A percentile compares a stretch with the other conserved stretches of the same genome.
Conservation (phyloP, 805 yeast species). For the Kluyveromyces dobzhanskii region DNA sequence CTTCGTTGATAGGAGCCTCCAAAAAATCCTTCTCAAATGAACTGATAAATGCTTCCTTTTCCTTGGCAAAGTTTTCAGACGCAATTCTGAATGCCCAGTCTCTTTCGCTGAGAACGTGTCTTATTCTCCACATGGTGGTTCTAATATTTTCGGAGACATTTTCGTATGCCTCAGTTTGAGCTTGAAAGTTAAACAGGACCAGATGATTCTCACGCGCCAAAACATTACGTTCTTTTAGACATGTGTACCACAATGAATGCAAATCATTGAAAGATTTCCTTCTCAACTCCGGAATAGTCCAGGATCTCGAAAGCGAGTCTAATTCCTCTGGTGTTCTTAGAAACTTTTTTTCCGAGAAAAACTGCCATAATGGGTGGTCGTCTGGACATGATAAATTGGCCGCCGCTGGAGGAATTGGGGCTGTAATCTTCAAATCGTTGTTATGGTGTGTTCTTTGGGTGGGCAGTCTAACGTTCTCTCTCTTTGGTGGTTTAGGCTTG, state of each 20-base stretch:
- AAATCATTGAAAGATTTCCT: constrained; percentile 86
- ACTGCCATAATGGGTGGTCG: constrained; percentile 93
- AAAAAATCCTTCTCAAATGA: constrained; percentile 56
- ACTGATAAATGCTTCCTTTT: constrained; percentile 39
- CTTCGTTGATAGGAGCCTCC: constrained; percentile 44
- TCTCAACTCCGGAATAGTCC: constrained; percentile 85
- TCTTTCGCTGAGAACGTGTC: constrained; percentile 83
- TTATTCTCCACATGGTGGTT: constrained; percentile 68
- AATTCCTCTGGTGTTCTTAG: constrained; percentile 51
- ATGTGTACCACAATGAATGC: constrained; percentile 84
- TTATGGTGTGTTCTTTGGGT: constrained; percentile 23
- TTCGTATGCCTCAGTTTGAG: constrained; percentile 31
- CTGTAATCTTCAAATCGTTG: constrained; percentile 44
- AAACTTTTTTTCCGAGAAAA: constrained; percentile 59
- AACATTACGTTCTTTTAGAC: constrained; percentile 74
- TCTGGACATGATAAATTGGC: constrained; percentile 63
- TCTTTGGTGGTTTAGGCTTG: constrained; percentile 20
- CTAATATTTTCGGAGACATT: constrained; percentile 38
- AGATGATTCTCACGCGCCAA: constrained; percentile 68
- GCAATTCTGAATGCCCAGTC: constrained; percentile 61
- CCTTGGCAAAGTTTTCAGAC: constrained; percentile 34
- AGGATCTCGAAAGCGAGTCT: constrained; percentile 55
- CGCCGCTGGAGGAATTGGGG: constrained; percentile 81
- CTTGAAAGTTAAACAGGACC: constrained; percentile 36
- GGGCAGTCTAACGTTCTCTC: constrained; percentile 17